Base-by-base conservation (phyloP, 768 basidiomycete genomes). In the Termitomyces bulborhizus region DNA sequence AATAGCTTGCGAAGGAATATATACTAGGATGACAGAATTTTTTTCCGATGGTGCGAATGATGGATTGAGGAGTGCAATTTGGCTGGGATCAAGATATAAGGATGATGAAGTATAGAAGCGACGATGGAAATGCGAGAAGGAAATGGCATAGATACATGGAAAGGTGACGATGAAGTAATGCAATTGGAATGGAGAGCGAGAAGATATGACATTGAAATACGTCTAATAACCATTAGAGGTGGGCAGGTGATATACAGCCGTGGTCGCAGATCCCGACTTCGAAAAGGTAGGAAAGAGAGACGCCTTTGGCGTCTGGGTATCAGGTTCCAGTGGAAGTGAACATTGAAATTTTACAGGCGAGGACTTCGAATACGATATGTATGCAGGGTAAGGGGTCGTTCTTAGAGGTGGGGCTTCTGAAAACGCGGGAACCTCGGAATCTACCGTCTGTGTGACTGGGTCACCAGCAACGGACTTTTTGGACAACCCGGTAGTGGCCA, bases 281-380 rank as follows among this genome's bases (percentile, higher is more conserved):
- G 54, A 42, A 16, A 11, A 31, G 4, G 18, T 36, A 26, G 47
- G 42, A 18, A 12, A 39, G 26, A 39, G 1, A 13, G 26, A 6
- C 37, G 26, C 26, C 1, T 39, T 27, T 0, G 34, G 15, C 29
- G 48, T 34, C 34, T 31, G 12, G 24, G 40, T 13, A 8, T 51
- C 27, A 1, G 21, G 3, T 21, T 26, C 15, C 4, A 21, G 12
- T 3, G 21, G 26, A 1, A 4, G 13, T 8, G 16, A 13, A 18
- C 16, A 4, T n/a, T n/a, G 24, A 36, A 15, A 2, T 37, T 49
- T 36, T 12, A 31, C 29, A 18, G 39, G 29, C 15, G 51, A 24
- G 26, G 52, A 18, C 13, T 50, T 51, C 3, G 56, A 51, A 26
- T 60, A 57, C 18, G 59, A 57, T 27, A 60, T 57, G 27, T 52